phyloP scores from a whole-genome alignment of 1,139 yeast species.

The Entelexis sorbosivorans region DNA sequence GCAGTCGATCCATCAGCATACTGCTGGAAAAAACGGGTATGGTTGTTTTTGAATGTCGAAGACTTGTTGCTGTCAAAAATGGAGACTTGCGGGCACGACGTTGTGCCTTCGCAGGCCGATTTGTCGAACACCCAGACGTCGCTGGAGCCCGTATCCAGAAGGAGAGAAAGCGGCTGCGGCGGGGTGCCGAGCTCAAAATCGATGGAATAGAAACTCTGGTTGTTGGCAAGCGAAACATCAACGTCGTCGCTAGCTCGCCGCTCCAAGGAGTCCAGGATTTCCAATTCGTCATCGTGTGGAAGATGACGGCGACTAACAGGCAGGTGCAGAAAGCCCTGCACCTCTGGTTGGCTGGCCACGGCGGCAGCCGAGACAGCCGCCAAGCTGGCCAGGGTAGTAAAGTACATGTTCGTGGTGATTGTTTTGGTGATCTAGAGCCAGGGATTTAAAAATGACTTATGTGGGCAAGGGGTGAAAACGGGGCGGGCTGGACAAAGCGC shows the following conservation, averaged over 20 bases:
- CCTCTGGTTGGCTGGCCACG: not conserved
- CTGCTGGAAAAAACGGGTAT: slow-evolving; percentile 23
- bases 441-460: not conserved
- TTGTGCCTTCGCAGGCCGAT: slow-evolving; percentile 22
- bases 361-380: not conserved
- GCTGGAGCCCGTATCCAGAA: slow-evolving; percentile 38
- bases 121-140: slow-evolving; percentile 32
- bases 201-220: slow-evolving; percentile 13
- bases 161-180: slow-evolving; percentile 24
- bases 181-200: slow-evolving; percentile 13
- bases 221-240: not conserved
- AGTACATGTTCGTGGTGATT: not conserved
- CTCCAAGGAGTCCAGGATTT: not conserved
- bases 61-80: slow-evolving; percentile 37
- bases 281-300: not conserved
- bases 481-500: too few species aligned
- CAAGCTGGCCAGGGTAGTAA: not conserved
- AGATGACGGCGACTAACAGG: not conserved
- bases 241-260: not conserved
- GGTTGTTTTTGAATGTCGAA: slow-evolving; percentile 32
- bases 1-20: slow-evolving; percentile 58
- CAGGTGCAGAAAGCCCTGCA: not conserved
- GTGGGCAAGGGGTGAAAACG: not conserved
- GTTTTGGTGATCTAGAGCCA: not conserved
- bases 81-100: not conserved